phyloP scores from a whole-genome alignment of 805 yeast genomes.

The Hyphopichia homilentoma region DNA sequence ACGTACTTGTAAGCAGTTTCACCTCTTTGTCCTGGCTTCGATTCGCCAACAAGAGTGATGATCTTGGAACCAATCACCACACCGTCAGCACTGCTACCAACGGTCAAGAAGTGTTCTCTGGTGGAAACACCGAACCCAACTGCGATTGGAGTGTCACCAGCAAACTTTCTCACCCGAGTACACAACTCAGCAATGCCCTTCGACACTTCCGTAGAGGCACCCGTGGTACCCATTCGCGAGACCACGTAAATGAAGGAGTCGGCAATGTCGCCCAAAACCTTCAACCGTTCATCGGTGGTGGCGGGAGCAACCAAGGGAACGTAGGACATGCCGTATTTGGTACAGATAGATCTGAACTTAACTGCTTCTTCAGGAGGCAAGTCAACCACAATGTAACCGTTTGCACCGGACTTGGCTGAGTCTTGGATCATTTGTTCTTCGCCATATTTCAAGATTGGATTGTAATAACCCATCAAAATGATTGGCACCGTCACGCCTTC shows the following conservation, averaged over 20 bases:
- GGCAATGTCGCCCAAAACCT: constrained; percentile 76
- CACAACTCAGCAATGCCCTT: constrained; percentile 64
- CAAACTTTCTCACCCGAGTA: constrained; percentile 66
- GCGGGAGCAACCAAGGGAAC: constrained; percentile 97
- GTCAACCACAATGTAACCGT: constrained; percentile 92
- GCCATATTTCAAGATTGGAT: constrained; percentile 87
- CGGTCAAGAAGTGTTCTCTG: constrained; percentile 80
- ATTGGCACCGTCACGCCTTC: constrained; percentile 87
- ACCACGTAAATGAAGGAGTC: constrained; percentile 96
- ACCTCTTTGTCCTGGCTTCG: constrained; percentile 59
- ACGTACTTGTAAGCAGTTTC: constrained; percentile 65
- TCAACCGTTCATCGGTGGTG: constrained; percentile 85
- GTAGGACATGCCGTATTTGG: constrained; percentile 68
- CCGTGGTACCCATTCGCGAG: constrained; percentile 97
- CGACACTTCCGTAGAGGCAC: constrained; percentile 69
- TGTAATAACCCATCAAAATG: constrained; percentile 95
- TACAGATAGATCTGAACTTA: constrained; percentile 72
- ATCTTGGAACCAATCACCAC: constrained; percentile 93
- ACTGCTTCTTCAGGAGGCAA: constrained; percentile 98
- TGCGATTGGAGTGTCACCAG: constrained; percentile 75
- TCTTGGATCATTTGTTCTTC: constrained; percentile 79
- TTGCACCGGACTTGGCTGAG: constrained; percentile 85
- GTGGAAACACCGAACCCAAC: constrained; percentile 98
- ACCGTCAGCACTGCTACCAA: constrained; percentile 85
- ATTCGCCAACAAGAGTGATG: constrained; percentile 63